Evolutionary conservation across 2,329 filamentous ascomycete genomes (phyloP).

Genomic region (Pseudocercospora fijiensis): DNA sequence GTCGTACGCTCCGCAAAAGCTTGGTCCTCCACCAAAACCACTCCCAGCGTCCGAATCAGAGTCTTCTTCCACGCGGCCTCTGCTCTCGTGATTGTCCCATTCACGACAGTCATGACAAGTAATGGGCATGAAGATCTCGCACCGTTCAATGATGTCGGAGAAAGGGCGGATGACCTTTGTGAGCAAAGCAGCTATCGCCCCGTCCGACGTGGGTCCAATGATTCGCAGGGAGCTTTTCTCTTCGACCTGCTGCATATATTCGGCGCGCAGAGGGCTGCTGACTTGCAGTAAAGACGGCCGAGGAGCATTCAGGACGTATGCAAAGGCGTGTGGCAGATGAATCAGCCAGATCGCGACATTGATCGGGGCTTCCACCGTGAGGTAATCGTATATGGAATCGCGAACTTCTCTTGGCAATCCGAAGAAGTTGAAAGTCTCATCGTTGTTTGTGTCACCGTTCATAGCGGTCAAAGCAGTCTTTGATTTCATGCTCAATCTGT

Average conservation of each 20-base stretch:
- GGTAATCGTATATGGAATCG: neutral
- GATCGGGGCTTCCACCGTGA: neutral
- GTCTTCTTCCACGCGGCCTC: neutral
- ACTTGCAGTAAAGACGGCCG: neutral
- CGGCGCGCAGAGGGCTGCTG: neutral
- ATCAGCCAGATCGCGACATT: neutral
- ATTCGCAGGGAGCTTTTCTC: neutral
- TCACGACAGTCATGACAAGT: slow-evolving; percentile 2
- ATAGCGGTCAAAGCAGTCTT: neutral
- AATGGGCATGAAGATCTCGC: neutral
- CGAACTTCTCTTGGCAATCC: slow-evolving; percentile 2
- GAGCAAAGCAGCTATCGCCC: slow-evolving; percentile 6
- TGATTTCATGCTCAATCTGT: neutral
- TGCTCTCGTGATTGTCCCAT: neutral
- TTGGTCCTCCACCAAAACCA: neutral
- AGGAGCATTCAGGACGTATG: neutral
- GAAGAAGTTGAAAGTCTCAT: neutral
- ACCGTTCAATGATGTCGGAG: neutral
- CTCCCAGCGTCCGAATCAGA: slow-evolving; percentile 3
- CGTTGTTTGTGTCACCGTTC: neutral
- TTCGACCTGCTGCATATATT: slow-evolving; percentile 3
- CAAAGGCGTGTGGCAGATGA: neutral
- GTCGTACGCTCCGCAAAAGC: neutral
- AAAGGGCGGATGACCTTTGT: slow-evolving; percentile 1
- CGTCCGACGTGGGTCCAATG: neutral